phyloP scores from a whole-genome alignment of 2,329 filamentous ascomycete genomes.

The Talaromyces verruculosus region DNA sequence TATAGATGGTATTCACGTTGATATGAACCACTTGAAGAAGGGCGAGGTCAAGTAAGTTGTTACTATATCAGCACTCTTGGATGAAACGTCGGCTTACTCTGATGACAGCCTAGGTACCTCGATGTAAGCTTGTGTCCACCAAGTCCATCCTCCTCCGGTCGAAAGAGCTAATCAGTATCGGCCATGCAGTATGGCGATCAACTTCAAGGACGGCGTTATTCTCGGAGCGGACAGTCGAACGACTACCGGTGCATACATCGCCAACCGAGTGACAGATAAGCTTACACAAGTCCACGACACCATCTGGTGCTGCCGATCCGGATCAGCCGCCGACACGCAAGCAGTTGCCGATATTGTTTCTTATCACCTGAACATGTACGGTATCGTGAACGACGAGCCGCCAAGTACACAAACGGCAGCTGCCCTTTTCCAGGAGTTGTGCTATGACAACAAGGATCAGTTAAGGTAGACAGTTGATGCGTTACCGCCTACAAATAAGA shows the following conservation, averaged over 20 bases:
- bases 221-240: slow-evolving; percentile 95
- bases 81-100: not conserved
- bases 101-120: slow-evolving; percentile 81
- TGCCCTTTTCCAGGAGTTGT: slow-evolving; percentile 95
- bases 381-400: slow-evolving; percentile 81
- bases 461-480: slow-evolving; percentile 65
- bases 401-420: slow-evolving; percentile 95
- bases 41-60: slow-evolving; percentile 91
- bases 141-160: not conserved
- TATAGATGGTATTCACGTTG: slow-evolving; percentile 95
- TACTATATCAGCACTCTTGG: not conserved
- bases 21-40: slow-evolving; percentile 98
- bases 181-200: slow-evolving; percentile 83
- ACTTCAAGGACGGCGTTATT: slow-evolving; percentile 98
- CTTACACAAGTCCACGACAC: slow-evolving; percentile 97
- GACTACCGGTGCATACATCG: slow-evolving; percentile 96
- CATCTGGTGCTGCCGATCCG: slow-evolving; percentile 99
- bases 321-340: slow-evolving; percentile 95
- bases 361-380: slow-evolving; percentile 91
- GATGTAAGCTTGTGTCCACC: slow-evolving; percentile 63
- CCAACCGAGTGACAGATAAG: slow-evolving; percentile 99
- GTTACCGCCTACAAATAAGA: not conserved
- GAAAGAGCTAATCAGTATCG: slow-evolving; percentile 6
- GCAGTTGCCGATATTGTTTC: slow-evolving; percentile 97
- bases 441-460: slow-evolving; percentile 94